phyloP scores from a whole-genome alignment of 164 flowering plant species.

The Dillenia suffruticosa region DNA sequence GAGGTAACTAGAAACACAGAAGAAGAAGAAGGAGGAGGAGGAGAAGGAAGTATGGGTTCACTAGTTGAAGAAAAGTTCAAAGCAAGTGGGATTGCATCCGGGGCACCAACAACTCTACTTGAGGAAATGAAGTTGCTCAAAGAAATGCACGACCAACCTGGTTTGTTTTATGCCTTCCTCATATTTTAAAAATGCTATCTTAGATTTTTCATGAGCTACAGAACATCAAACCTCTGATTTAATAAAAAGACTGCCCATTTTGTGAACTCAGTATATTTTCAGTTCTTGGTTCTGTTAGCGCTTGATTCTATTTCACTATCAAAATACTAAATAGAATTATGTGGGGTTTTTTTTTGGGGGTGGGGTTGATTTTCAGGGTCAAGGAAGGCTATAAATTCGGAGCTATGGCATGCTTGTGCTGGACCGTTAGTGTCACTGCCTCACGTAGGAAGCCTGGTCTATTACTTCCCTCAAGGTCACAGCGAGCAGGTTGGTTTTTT shows the following conservation, averaged over 20 bases:
- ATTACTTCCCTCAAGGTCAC: conserved; percentile 98
- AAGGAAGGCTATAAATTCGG: conserved; percentile 65
- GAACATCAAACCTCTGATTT: not conserved
- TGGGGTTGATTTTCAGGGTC: conserved; percentile 33
- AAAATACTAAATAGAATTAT: not conserved
- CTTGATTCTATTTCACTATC: not conserved
- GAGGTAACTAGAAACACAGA: conserved; percentile 8
- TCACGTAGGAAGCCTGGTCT: conserved; percentile 82
- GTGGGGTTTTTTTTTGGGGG: not conserved
- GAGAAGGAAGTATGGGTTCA: conserved; percentile 26
- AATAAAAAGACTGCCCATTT: not conserved
- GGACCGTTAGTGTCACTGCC: conserved; percentile 95
- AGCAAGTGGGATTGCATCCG: conserved; percentile 31
- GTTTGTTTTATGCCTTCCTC: conserved; percentile 32
- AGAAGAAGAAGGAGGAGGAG: conserved; percentile 2
- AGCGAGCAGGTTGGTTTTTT: conserved; percentile 81
- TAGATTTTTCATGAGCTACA: not conserved
- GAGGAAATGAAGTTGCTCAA: conserved; percentile 83
- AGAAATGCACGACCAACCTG: conserved; percentile 78
- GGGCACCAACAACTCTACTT: conserved; percentile 31
- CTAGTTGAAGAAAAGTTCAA: conserved; percentile 54
- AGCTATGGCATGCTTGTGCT: conserved; percentile 99
- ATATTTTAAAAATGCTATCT: not conserved
- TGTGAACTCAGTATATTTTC: not conserved
- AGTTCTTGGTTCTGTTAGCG: not conserved